Evolutionary conservation across 257 asterid genomes (phyloP).

Genomic region (Penstemon davidsonii): DNA sequence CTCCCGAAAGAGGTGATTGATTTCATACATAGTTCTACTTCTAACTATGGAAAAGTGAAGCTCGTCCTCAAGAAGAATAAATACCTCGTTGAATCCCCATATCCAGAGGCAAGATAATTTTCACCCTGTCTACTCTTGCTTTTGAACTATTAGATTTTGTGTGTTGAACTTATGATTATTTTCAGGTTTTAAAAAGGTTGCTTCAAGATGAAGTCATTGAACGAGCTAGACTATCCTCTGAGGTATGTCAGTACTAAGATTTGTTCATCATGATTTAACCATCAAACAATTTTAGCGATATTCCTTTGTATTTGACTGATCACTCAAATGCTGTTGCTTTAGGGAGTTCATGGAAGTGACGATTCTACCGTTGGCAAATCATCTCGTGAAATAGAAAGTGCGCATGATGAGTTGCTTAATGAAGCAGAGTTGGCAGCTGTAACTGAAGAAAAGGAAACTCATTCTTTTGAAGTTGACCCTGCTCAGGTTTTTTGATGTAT

Average conservation of each 20-base stretch:
- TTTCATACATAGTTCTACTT: constrained; percentile 84
- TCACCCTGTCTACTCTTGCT: neutral
- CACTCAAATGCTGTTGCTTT: constrained; percentile 10
- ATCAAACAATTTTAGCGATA: no score
- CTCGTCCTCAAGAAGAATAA: constrained; percentile 95
- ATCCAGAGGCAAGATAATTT: constrained; percentile 74
- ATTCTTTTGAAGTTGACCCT: constrained; percentile 88
- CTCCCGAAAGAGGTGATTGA: constrained; percentile 95
- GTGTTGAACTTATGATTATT: constrained; percentile 11
- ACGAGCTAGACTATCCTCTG: constrained; percentile 71
- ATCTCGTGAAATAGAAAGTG: constrained; percentile 77
- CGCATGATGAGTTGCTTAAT: constrained; percentile 87
- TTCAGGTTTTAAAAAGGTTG: constrained; percentile 79
- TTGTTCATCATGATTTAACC: neutral
- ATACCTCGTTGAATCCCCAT: constrained; percentile 90
- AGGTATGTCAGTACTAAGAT: constrained; percentile 40
- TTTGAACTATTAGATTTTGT: neutral
- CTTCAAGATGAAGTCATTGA: constrained; percentile 76
- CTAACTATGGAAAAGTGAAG: constrained; percentile 97
- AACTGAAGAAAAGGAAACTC: constrained; percentile 97
- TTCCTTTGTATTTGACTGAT: no score
- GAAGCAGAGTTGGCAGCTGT: constrained; percentile 95
- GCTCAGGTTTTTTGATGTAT: constrained; percentile 60
- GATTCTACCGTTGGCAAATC: constrained; percentile 84
- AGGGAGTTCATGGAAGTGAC: constrained; percentile 53